These are phyloP conservation scores for Fusarium buharicum DNA, from an alignment of 2,329 filamentous ascomycete species.

Conservation along the genomic window DNA sequence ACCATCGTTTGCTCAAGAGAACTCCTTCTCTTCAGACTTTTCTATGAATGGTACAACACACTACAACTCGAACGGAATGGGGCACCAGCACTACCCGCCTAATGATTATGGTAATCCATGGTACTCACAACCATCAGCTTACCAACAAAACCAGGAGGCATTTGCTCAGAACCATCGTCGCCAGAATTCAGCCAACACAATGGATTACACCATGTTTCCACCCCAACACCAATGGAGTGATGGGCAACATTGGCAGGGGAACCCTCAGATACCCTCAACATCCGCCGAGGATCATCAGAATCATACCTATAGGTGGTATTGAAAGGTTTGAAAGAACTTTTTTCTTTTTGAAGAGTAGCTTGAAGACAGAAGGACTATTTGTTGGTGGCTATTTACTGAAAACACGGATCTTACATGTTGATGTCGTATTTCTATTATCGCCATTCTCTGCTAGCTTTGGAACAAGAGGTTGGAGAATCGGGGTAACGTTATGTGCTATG, in stretches of 20 bases:
- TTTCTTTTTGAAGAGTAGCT: not conserved
- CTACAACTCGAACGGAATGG: conserved; percentile 1
- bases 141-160: conserved; percentile 31
- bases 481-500: not conserved
- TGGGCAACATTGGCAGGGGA: conserved; percentile 12
- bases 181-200: not conserved
- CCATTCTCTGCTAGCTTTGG: not conserved
- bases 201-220: not conserved
- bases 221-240: conserved; percentile 9
- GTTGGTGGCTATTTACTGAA: not conserved
- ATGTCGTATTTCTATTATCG: not conserved
- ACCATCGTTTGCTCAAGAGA: conserved; percentile 1
- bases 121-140: conserved; percentile 17
- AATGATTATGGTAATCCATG: conserved; percentile 19
- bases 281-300: conserved; percentile 25
- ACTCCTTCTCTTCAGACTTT: conserved; percentile 8
- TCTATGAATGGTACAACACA: conserved; percentile 4
- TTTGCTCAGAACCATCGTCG: conserved; percentile 24
- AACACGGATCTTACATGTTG: not conserved
- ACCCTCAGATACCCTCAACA: conserved; percentile 17
- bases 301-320: conserved; percentile 16
- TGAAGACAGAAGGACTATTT: not conserved
- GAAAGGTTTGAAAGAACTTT: not conserved
- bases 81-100: conserved; percentile 10
- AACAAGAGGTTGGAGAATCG: not conserved